phyloP scores from a whole-genome alignment of 768 basidiomycete genomes.

The Hortiboletus campestris region DNA sequence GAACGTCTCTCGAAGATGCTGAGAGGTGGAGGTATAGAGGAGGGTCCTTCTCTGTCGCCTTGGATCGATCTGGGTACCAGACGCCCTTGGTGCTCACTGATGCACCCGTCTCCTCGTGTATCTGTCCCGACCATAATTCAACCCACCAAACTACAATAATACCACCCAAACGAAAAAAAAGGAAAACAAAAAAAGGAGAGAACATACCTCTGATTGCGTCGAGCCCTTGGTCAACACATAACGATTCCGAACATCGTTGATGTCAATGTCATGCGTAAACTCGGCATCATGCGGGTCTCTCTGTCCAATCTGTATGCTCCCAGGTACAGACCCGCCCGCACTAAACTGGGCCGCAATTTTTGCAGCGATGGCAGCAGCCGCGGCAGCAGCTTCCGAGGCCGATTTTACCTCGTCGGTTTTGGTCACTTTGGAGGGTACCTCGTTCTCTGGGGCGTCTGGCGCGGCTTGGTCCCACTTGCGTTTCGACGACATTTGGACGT shows the following conservation, averaged over 20 bases:
- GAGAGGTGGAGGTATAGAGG: constrained; percentile 93
- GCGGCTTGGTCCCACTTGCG: constrained; percentile 80
- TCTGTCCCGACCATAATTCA: constrained; percentile 47
- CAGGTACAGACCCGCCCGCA: constrained; percentile 39
- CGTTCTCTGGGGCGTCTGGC: constrained; percentile 43
- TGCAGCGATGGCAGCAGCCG: constrained; percentile 85
- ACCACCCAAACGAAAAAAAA: background rate
- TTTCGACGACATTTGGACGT: constrained; percentile 59
- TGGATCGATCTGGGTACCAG: constrained; percentile 93
- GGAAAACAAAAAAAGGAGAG: background rate
- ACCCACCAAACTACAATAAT: background rate
- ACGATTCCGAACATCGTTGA: constrained; percentile 93
- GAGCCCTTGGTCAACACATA: constrained; percentile 92
- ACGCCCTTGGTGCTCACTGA: constrained; percentile 90
- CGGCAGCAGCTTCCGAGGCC: constrained; percentile 61
- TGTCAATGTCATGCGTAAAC: constrained; percentile 90
- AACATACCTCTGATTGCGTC: constrained; percentile 84
- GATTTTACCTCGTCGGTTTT: constrained; percentile 50
- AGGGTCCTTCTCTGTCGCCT: constrained; percentile 90
- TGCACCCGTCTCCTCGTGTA: constrained; percentile 89
- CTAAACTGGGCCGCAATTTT: constrained; percentile 91
- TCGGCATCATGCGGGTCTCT: constrained; percentile 76
- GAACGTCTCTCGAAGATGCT: constrained; percentile 61
- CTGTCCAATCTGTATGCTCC: constrained; percentile 41
- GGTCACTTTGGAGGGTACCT: constrained; percentile 42